Evolutionary conservation across 176 grass and related monocot species (phyloP).

Genomic region (Eleusine indica): DNA sequence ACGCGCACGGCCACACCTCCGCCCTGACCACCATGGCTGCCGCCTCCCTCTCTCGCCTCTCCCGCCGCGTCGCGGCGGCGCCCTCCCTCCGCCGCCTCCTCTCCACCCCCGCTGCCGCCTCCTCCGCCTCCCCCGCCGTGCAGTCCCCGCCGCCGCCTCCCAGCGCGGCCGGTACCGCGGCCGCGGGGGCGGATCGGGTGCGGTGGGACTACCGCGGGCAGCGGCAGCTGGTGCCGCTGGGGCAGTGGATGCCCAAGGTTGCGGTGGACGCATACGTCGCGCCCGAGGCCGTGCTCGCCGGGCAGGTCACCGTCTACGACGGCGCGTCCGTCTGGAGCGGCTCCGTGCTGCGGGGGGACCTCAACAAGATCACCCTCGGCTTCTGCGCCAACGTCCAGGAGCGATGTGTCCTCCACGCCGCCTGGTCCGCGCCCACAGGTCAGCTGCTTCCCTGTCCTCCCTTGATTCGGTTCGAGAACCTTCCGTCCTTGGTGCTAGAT

Average conservation of each 20-base stretch:
- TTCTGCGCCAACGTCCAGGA: constrained; percentile 98
- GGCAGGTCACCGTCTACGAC: constrained; percentile 89
- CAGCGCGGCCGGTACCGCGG: not conserved
- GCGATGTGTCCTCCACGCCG: constrained; percentile 87
- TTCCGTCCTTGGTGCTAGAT: constrained; percentile 31
- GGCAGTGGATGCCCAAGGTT: constrained; percentile 88
- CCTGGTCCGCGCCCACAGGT: constrained; percentile 90
- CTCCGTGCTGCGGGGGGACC: constrained; percentile 85
- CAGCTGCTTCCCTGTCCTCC: not conserved
- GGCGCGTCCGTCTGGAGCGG: constrained; percentile 94
- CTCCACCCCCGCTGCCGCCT: constrained; percentile 39
- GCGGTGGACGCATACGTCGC: constrained; percentile 93
- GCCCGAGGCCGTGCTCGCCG: constrained; percentile 80
- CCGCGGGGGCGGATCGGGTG: constrained; percentile 58
- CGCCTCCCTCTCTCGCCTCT: constrained; percentile 64
- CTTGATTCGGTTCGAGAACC: constrained; percentile 9
- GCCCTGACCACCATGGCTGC: constrained; percentile 59
- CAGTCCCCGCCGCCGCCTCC: constrained; percentile 31
- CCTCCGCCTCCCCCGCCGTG: constrained; percentile 17
- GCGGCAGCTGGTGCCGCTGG: constrained; percentile 72
- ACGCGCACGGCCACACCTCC: constrained; percentile 15
- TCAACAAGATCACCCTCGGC: constrained; percentile 96
- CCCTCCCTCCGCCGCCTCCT: constrained; percentile 52
- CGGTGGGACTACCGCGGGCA: constrained; percentile 96
- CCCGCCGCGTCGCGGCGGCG: constrained; percentile 47